phyloP scores from a whole-genome alignment of 106 monocot genomes.

The Dioscorea alata region DNA sequence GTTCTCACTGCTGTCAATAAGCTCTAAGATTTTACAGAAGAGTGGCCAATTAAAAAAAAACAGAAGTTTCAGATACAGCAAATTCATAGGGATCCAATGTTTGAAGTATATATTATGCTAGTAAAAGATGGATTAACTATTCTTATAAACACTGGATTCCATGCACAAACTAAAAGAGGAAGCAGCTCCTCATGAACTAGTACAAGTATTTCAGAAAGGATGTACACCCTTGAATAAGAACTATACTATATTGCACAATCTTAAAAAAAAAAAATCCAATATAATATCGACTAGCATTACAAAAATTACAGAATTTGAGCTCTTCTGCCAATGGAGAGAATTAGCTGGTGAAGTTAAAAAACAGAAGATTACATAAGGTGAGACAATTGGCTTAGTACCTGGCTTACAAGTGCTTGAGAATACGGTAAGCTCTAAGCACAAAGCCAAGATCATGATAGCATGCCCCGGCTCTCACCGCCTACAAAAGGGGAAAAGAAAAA shows the following conservation, averaged over 20 bases:
- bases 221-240: no score
- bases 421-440: background rate
- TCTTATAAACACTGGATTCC: no score
- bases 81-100: no score
- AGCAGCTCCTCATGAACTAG: no score
- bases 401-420: background rate
- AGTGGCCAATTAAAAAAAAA: no score
- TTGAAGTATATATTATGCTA: no score
- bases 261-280: background rate
- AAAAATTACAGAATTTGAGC: conserved; percentile 1
- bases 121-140: no score
- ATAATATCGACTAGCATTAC: background rate
- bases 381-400: background rate
- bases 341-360: background rate
- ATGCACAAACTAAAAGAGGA: no score
- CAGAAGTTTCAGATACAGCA: no score
- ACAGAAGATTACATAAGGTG: background rate
- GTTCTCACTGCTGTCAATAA: no score
- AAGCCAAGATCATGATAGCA: background rate
- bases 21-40: no score
- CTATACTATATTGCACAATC: conserved; percentile 4
- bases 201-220: no score
- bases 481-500: background rate
- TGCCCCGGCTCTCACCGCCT: conserved; percentile 2
- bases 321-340: background rate